Percentiles rank a stretch among this genome's conserved stretches.
Conservation (phyloP, 163 green algal genomes). For the Scenedesmus sp. region DNA sequence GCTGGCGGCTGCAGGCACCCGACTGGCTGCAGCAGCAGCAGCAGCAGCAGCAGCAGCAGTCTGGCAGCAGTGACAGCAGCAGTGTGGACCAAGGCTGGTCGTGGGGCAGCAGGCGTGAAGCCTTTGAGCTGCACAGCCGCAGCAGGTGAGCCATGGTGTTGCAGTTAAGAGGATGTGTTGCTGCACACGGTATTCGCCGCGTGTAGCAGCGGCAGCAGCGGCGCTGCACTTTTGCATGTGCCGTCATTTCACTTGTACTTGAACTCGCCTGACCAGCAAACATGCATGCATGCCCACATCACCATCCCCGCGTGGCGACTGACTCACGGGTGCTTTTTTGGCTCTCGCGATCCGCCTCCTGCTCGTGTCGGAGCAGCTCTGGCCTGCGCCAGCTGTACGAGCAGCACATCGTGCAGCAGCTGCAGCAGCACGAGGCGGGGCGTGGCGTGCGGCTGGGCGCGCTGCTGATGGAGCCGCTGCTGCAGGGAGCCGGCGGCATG, state of each 20-base stretch:
- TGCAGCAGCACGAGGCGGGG: slow-evolving; percentile 14
- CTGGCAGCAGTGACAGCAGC: slow-evolving; percentile 9
- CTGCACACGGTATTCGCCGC: too few relatives aligned
- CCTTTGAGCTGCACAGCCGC: slow-evolving; percentile 18
- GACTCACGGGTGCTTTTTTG: too few relatives aligned
- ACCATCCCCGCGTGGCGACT: too few relatives aligned
- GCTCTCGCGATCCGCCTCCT: too few relatives aligned
- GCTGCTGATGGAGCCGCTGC: slow-evolving; percentile 83
- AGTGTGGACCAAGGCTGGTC: not conserved
- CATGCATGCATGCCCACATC: not conserved
- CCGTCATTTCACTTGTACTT: too few relatives aligned
- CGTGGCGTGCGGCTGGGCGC: slow-evolving; percentile 50
- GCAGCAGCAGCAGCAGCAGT: slow-evolving; percentile 45
- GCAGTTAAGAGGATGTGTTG: too few relatives aligned
- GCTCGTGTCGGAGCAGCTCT: not conserved
- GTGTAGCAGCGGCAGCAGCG: too few relatives aligned
- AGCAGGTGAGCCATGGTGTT: not conserved
- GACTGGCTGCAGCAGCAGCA: slow-evolving; percentile 46
- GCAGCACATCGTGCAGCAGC: slow-evolving; percentile 52
- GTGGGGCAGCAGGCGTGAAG: slow-evolving; percentile 35
- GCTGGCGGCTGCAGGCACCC: slow-evolving; percentile 69
- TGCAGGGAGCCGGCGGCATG: slow-evolving; percentile 97
- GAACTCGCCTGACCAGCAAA: not conserved
- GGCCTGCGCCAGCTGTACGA: not conserved
- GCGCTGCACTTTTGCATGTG: too few relatives aligned